Evolutionary conservation across 352 stramenopile genomes (phyloP), one percentile per base, ranked within the genome.

Genomic region (Pythium brassicae): DNA sequence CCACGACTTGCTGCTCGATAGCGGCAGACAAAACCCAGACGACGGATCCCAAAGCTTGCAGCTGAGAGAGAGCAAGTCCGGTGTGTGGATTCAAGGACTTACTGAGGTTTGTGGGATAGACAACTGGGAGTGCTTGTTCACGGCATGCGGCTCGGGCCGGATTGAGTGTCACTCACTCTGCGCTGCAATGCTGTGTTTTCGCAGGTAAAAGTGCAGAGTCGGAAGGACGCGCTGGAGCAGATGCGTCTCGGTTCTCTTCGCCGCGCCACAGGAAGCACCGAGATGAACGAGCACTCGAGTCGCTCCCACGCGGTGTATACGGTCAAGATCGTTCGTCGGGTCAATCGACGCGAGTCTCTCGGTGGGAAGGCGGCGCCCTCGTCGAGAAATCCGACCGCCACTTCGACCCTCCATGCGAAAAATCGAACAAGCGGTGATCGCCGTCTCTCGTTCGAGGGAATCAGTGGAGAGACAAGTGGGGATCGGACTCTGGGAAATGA

Each of bases 271-370:
- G 86, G 76, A 17, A 89, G 75, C n/a, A 95, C 86, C 0, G 76
- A 89, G 40, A 95, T 95, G 86, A 95, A 95, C 59, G 83, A 94
- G 37, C 78, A 76, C 14, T 95, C 86, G 0, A 95, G 86, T 78
- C 86, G 86, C 12, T 95, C 86, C 0, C 86, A 95, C 42, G 86
- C 86, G 3, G 80, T 95, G 6, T 95, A 92, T 57, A 94, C 83
- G 0, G 71, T 95, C n/a, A 95, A 92, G 58, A 76, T 95, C 37
- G 69, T 94, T 17, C 83, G 81, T 7, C 60, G 59, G 34, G 52
- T 86, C 17, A 71, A 69, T 9, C 51, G n/a, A 59, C 65, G 45
- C 49, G 71, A 56, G 52, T 68, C 58, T 26, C 34, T 65, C 9
- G 52, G 45, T n/a, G 53, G 52, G 4, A 56, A 50, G 12, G 22